phyloP scores from a whole-genome alignment of 2,329 filamentous ascomycete genomes.

The Neocatenulostroma microsporum region DNA sequence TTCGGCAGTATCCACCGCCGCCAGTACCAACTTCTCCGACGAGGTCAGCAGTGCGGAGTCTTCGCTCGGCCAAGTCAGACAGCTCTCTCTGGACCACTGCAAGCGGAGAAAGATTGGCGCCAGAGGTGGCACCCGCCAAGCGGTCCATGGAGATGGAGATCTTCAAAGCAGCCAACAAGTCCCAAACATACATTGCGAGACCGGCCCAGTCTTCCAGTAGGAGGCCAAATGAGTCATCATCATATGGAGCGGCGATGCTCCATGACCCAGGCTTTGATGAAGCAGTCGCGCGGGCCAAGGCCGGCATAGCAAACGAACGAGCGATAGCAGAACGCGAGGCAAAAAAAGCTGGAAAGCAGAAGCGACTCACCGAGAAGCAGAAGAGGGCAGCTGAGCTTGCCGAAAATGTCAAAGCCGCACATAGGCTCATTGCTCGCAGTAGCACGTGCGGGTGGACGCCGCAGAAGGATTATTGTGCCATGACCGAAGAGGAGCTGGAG shows the following conservation, averaged over 20 bases:
- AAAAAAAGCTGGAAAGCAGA: no score
- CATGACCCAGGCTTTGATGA: no score
- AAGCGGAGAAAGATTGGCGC: background rate
- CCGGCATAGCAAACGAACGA: no score
- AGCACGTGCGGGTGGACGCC: constrained; percentile 1
- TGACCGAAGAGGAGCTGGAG: constrained; percentile 3
- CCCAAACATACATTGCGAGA: background rate
- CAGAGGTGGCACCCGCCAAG: background rate
- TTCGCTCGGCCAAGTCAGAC: background rate
- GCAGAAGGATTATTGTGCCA: constrained; percentile 1
- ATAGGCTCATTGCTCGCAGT: constrained; percentile 1
- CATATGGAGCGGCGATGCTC: no score
- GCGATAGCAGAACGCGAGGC: no score
- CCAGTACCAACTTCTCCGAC: background rate
- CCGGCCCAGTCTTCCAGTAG: background rate
- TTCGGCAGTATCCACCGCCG: background rate
- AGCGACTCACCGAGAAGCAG: no score
- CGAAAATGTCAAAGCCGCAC: constrained; percentile 3
- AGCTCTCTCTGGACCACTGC: background rate
- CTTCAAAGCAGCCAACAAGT: background rate
- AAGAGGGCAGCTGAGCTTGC: no score
- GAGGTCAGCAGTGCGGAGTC: background rate
- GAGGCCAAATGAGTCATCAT: no score
- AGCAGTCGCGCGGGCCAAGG: no score
- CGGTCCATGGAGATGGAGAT: background rate